Conservation (phyloP, 495 filamentous ascomycete species). For the Staphylotrichum tortipilum region DNA sequence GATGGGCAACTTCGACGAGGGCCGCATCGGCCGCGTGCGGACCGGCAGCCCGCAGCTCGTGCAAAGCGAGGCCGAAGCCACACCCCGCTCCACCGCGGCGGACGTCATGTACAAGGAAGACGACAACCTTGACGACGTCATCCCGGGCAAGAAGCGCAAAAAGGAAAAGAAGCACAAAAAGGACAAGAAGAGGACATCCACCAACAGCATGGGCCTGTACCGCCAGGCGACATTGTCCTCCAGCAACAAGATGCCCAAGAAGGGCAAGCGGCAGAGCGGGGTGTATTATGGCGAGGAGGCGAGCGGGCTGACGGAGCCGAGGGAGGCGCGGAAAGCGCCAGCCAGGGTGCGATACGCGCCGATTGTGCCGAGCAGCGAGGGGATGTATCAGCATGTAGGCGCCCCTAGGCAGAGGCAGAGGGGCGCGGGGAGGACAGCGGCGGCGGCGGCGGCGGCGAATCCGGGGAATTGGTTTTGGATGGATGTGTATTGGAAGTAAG, state of each 20-base stretch:
- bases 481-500: slow-evolving; percentile 15
- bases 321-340: background rate
- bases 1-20: slow-evolving; percentile 4
- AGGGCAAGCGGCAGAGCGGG: background rate
- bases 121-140: background rate
- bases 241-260: background rate
- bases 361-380: slow-evolving; percentile 2
- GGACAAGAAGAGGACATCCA: background rate
- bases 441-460: slow-evolving; percentile 2
- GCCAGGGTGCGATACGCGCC: background rate
- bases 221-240: no score
- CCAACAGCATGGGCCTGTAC: background rate
- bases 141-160: background rate
- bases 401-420: background rate
- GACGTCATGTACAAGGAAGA: background rate
- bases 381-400: slow-evolving; percentile 1
- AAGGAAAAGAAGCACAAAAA: background rate
- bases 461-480: slow-evolving; percentile 13
- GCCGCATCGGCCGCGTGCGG: slow-evolving; percentile 7
- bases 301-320: background rate
- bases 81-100: background rate
- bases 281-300: background rate
- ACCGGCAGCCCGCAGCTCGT: slow-evolving; percentile 6
- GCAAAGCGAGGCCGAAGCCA: background rate
- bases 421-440: background rate